These are phyloP conservation scores for Phytophthora foliorum DNA, from an alignment of 352 stramenopile genomes.

Conservation along the genomic window DNA sequence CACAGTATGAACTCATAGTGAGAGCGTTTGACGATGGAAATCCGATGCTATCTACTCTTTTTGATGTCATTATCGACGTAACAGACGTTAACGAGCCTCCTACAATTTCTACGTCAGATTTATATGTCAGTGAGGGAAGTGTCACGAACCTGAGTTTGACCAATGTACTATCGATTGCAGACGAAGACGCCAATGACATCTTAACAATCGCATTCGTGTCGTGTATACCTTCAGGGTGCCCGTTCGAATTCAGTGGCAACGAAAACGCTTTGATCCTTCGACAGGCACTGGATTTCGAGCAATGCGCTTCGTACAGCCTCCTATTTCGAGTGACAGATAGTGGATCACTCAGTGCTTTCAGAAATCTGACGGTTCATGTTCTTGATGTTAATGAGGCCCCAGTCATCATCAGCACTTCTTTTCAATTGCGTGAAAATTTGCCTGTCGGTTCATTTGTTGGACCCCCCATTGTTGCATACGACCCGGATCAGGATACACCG, in stretches of 20 bases:
- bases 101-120: conserved; percentile 9
- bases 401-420: conserved; percentile 32
- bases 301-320: conserved; percentile 21
- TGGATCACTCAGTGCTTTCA: conserved; percentile 26
- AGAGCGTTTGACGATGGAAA: conserved; percentile 26
- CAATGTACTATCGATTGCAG: conserved; percentile 2
- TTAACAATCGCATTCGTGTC: conserved; percentile 5
- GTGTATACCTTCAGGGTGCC: conserved; percentile 19
- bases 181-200: conserved; percentile 29
- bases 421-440: conserved; percentile 49
- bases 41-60: conserved; percentile 15
- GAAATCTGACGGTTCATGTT: conserved; percentile 49
- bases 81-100: conserved; percentile 35
- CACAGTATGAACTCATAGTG: conserved; percentile 18
- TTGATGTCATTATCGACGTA: conserved; percentile 27
- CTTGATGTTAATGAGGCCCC: conserved; percentile 62
- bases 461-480: conserved; percentile 22
- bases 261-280: conserved; percentile 14
- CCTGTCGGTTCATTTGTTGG: conserved; percentile 29
- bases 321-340: conserved; percentile 46
- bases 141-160: conserved; percentile 20
- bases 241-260: conserved; percentile 13
- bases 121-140: conserved; percentile 26
- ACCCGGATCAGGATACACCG: conserved; percentile 22
- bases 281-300: conserved; percentile 33